phyloP scores from a whole-genome alignment of 805 yeast species.

The Scheffersomyces lignosus region DNA sequence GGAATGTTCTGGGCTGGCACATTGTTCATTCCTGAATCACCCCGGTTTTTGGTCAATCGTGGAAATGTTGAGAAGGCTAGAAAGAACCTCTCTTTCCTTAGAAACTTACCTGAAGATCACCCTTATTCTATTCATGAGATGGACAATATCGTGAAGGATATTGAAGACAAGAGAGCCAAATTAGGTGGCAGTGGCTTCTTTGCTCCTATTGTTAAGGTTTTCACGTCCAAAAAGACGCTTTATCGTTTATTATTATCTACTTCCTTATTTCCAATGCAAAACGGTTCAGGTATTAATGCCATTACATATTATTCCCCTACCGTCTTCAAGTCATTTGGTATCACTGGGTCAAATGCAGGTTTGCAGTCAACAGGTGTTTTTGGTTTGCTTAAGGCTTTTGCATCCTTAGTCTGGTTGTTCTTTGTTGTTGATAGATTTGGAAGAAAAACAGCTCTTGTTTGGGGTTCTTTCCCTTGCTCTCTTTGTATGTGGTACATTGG shows the following conservation, averaged over 20 bases:
- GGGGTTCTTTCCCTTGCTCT: conserved; percentile 40
- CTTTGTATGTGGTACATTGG: conserved; percentile 51
- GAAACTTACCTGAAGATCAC: conserved; percentile 37
- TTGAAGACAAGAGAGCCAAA: conserved; percentile 21
- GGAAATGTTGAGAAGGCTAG: conserved; percentile 35
- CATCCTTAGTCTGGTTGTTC: conserved; percentile 45
- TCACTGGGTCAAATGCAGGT: conserved; percentile 44
- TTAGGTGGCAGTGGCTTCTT: conserved; percentile 35
- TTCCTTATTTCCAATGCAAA: conserved; percentile 43
- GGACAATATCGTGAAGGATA: conserved; percentile 23
- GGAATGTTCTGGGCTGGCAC: conserved; percentile 41
- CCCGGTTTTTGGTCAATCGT: conserved; percentile 41
- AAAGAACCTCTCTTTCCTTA: conserved; percentile 34
- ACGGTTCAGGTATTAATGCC: conserved; percentile 50
- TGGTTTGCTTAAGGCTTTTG: conserved; percentile 49
- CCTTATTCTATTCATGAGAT: conserved; percentile 44
- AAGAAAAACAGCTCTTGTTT: conserved; percentile 42
- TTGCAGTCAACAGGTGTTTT: conserved; percentile 54
- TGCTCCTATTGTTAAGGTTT: conserved; percentile 39
- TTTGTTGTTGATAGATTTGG: conserved; percentile 49
- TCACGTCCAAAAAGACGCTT: conserved; percentile 26
- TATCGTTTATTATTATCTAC: conserved; percentile 39
- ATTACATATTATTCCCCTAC: conserved; percentile 55
- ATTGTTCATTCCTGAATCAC: conserved; percentile 44
- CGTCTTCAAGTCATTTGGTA: conserved; percentile 50